Evolutionary conservation across 2,329 filamentous ascomycete genomes (phyloP), one percentile per base, ranked within the genome.

Genomic region (Apiospora kogelbergensis): DNA sequence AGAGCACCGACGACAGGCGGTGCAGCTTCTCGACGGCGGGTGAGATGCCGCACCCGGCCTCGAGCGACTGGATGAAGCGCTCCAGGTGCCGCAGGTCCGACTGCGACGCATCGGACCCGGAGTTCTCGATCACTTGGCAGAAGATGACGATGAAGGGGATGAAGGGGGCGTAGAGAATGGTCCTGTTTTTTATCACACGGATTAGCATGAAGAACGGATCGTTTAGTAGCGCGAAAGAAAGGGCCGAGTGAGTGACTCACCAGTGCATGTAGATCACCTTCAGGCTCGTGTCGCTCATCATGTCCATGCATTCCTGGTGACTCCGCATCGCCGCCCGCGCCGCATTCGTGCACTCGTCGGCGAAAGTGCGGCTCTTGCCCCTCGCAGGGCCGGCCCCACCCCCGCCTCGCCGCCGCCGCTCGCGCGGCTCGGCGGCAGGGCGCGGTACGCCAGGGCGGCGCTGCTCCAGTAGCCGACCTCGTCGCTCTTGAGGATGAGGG

Each of bases 1-100:
- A 84, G 65, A 91, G 83, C 2, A 89, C 84, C 63, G 87, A 83
- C 71, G 88, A 90, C 17, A 91, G 81, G 33, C 84, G 86, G 70
- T 88, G 84, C 20, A 89, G 79, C 72, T 87, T 87, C 33, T 83
- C 81, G 7, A 87, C 84, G 0, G 85, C 85, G 68, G 87, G 75
- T 1, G 80, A 82, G 37, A 65, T 65, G 5, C 84, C 80, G 41
- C 81, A 82, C 5, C 84, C 83, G 0, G 83, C 81, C 69, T 85
- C 83, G 1, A 89, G 82, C 15, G 85, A 89, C 6, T 78, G 74
- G 63, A 85, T 81, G 22, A 90, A 85, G 2, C 81, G 81, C n/a
- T 80, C 74, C 1, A 90, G 81, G 30, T 86, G 85, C 11, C 78
- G 77, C 22, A 81, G 76, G 53, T 88, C 83, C 20, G 80, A 76